Percentiles rank a stretch among this genome's conserved stretches.
phyloP scores from a whole-genome alignment of 768 basidiomycete species.

The Gautieria morchelliformis region DNA sequence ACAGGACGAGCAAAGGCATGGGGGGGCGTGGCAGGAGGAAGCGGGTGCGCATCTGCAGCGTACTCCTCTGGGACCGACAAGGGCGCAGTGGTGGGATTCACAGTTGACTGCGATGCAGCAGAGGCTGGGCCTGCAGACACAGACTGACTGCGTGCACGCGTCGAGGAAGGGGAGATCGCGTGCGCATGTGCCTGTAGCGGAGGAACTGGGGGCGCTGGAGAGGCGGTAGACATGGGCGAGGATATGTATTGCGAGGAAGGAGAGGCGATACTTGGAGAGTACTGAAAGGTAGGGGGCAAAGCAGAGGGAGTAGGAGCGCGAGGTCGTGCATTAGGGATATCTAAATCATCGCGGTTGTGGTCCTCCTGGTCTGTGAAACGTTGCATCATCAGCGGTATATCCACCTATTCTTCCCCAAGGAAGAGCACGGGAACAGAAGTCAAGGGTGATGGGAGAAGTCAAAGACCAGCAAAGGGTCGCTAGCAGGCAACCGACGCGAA shows the following conservation, averaged over 20 bases:
- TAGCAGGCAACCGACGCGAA: neutral
- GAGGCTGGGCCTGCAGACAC: neutral
- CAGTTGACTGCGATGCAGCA: neutral
- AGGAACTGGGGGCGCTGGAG: neutral
- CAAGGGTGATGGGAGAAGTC: neutral
- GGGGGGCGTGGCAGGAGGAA: slow-evolving; percentile 9
- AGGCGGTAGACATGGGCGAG: neutral
- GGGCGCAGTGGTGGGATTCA: neutral
- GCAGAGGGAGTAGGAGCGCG: neutral
- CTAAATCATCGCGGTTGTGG: neutral
- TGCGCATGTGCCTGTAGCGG: neutral
- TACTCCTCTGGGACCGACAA: neutral
- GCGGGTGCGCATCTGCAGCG: neutral
- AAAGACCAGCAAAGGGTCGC: neutral
- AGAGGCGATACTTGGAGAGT: neutral
- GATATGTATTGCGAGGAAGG: neutral
- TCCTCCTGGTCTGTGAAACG: neutral
- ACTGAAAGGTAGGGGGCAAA: neutral
- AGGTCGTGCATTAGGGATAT: neutral
- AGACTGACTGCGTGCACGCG: slow-evolving; percentile 5
- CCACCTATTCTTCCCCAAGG: neutral
- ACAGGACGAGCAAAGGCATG: slow-evolving; percentile 33
- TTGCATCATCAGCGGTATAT: slow-evolving; percentile 1
- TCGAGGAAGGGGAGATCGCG: slow-evolving; percentile 1
- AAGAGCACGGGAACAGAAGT: neutral